Conservation (phyloP, 495 filamentous ascomycete genomes). For the Cetradonia linearis region DNA sequence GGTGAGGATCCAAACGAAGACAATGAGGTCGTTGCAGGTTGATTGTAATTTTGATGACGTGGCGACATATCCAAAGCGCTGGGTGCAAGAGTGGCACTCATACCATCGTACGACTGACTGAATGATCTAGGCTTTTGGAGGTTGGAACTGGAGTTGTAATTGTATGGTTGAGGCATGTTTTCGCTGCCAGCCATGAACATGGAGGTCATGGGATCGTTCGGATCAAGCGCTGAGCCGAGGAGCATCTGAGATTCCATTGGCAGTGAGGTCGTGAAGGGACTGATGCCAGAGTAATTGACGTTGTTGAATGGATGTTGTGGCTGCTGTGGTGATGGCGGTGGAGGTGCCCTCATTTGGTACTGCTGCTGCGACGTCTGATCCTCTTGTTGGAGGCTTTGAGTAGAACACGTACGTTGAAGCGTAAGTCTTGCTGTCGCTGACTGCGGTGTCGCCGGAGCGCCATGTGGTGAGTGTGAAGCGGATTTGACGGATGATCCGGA, state of each 20-base stretch:
- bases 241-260: constrained; percentile 42
- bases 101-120: constrained; percentile 25
- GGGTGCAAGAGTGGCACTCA: constrained; percentile 28
- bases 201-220: constrained; percentile 33
- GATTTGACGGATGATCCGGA: constrained; percentile 29
- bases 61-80: constrained; percentile 27
- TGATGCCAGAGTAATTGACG: constrained; percentile 24
- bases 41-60: constrained; percentile 15
- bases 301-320: constrained; percentile 22
- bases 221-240: constrained; percentile 35
- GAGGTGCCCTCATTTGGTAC: constrained; percentile 21
- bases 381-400: constrained; percentile 14
- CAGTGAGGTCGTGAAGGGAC: constrained; percentile 36
- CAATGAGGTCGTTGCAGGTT: constrained; percentile 10
- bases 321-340: constrained; percentile 25
- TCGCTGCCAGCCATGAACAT: constrained; percentile 39
- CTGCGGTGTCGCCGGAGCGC: constrained; percentile 25
- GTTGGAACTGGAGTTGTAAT: constrained; percentile 29
- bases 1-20: constrained; percentile 16
- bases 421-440: constrained; percentile 18
- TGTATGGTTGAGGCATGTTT: constrained; percentile 27
- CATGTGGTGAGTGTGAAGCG: constrained; percentile 21
- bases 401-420: constrained; percentile 17
- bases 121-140: constrained; percentile 23
- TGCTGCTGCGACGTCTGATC: constrained; percentile 16